A percentile compares a stretch with the other conserved stretches of the same genome.
These are phyloP conservation scores for Silene conica DNA, from an alignment of 148 eudicot genomes.

Conservation along the genomic window DNA sequence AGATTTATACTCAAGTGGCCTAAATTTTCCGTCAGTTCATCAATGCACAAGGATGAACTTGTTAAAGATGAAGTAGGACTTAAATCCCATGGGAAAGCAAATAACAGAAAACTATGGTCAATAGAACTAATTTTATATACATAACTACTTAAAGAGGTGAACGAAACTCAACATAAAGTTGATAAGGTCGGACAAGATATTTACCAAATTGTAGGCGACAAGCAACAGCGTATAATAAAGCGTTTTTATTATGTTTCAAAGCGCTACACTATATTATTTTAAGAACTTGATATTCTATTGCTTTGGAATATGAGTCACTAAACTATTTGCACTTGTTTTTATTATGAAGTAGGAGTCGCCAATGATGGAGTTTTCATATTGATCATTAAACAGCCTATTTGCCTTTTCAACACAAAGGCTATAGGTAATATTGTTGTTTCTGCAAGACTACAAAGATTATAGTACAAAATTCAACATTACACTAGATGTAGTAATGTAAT, in stretches of 20 bases:
- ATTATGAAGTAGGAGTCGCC: background rate
- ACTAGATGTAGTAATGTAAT: no score
- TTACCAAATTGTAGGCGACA: background rate
- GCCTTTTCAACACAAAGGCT: background rate
- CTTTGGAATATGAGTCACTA: background rate
- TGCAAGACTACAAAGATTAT: background rate
- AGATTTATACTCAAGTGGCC: background rate
- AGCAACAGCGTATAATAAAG: background rate
- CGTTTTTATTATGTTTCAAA: background rate
- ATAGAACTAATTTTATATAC: background rate
- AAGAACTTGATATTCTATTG: background rate
- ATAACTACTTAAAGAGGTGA: background rate
- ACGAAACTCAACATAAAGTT: background rate
- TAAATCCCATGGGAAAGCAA: background rate
- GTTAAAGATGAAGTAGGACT: background rate
- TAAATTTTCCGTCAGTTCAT: background rate
- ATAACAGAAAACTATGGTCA: background rate
- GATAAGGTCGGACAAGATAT: background rate
- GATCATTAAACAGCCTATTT: background rate
- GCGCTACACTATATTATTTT: background rate
- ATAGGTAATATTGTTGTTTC: background rate
- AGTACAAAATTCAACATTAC: no score
- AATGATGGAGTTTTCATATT: background rate
- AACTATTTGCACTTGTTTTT: background rate
- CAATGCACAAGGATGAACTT: background rate